Evolutionary conservation across 495 filamentous ascomycete species (phyloP).

Genomic region (Chaetomium cochliodes): DNA sequence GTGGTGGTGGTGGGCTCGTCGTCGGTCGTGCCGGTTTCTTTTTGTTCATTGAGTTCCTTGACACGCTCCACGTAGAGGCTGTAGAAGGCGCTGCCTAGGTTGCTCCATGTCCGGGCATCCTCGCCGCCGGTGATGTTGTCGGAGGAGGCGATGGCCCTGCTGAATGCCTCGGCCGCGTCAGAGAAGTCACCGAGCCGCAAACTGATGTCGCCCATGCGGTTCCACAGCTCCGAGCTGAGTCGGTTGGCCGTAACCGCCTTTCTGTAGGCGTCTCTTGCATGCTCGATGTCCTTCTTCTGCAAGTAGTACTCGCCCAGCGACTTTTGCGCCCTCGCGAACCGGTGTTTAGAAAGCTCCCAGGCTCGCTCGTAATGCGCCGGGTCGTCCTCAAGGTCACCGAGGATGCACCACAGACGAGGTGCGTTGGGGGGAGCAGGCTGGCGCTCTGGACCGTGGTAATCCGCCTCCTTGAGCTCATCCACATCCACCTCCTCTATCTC

Average conservation of each 20-base stretch:
- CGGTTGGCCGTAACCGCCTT: conserved; percentile 75
- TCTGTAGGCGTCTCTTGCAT: conserved; percentile 73
- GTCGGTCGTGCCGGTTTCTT: conserved; percentile 29
- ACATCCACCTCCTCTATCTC: conserved; percentile 53
- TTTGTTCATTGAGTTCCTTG: conserved; percentile 39
- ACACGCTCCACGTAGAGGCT: conserved; percentile 44
- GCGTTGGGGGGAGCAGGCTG: conserved; percentile 75
- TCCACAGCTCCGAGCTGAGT: conserved; percentile 81
- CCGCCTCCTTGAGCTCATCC: conserved; percentile 50
- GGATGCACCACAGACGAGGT: conserved; percentile 85
- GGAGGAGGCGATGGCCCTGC: conserved; percentile 59
- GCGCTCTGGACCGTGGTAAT: conserved; percentile 59
- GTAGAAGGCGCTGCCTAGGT: conserved; percentile 78
- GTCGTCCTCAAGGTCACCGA: conserved; percentile 83
- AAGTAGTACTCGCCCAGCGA: conserved; percentile 79
- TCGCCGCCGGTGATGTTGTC: conserved; percentile 69
- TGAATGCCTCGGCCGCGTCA: conserved; percentile 83
- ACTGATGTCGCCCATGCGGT: conserved; percentile 81
- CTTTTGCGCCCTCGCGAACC: conserved; percentile 84
- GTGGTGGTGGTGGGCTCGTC: neutral
- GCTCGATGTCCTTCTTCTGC: conserved; percentile 57
- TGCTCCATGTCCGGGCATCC: conserved; percentile 92
- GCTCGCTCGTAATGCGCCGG: conserved; percentile 74
- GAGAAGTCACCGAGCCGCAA: conserved; percentile 73
- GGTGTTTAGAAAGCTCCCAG: conserved; percentile 78